phyloP scores from a whole-genome alignment of 2,329 filamentous ascomycete species.

The Ophiostoma ips region DNA sequence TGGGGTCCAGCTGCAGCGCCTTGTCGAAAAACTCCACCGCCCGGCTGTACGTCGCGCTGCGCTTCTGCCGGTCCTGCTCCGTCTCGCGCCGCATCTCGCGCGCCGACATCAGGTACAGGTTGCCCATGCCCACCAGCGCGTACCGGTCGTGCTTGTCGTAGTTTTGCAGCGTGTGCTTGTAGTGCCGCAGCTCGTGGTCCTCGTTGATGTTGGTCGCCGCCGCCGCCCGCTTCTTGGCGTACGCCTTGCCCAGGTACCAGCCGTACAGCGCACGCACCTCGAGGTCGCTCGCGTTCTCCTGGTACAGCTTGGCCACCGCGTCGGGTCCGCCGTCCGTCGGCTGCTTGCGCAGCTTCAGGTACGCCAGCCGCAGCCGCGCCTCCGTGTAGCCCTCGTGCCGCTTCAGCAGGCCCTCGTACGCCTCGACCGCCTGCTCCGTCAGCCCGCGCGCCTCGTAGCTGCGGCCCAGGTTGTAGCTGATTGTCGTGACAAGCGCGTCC shows the following conservation, averaged over 20 bases:
- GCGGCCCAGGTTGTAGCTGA: conserved; percentile 89
- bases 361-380: conserved; percentile 75
- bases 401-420: conserved; percentile 74
- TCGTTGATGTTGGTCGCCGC: conserved; percentile 75
- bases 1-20: conserved; percentile 82
- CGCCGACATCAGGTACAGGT: conserved; percentile 72
- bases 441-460: conserved; percentile 81
- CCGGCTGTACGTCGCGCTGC: conserved; percentile 72
- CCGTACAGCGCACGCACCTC: conserved; percentile 89
- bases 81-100: conserved; percentile 89
- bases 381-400: conserved; percentile 89
- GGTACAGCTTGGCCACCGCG: conserved; percentile 71
- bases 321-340: conserved; percentile 79
- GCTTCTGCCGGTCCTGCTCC: conserved; percentile 82
- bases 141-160: conserved; percentile 98
- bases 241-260: conserved; percentile 78
- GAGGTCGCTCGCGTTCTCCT: conserved; percentile 69
- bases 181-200: conserved; percentile 83
- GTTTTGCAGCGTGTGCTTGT: conserved; percentile 89
- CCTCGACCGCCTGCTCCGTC: conserved; percentile 68
- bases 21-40: conserved; percentile 99
- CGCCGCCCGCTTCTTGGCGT: conserved; percentile 66
- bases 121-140: conserved; percentile 91
- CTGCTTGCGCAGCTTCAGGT: conserved; percentile 70
- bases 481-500: conserved; percentile 85